Base-by-base conservation (phyloP, 306 rosid genomes). In the Citrullus amarus region DNA sequence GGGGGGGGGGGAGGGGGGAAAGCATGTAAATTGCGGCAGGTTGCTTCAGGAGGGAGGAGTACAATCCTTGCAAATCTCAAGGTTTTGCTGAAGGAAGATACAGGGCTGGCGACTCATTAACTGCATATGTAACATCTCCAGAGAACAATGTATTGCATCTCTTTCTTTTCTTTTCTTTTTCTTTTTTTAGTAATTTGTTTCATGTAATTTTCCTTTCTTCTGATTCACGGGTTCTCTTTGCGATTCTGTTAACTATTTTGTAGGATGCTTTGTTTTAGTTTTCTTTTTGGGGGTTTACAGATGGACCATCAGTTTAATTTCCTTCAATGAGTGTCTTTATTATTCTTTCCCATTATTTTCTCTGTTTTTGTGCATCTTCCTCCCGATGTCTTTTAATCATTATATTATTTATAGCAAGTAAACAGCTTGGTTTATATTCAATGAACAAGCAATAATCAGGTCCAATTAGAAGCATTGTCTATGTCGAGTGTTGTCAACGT, bases 81-180 rank as follows among this genome's bases (percentile, higher is more conserved):
- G 62, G 62, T 32, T 51, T 74, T 74, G 78, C 78, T 16, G 44
- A 50, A 32, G 62, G 41, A 72, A 18, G 78, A 62, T 32, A 74
- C 15, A 16, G 62, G 78, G 78, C 78, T 74, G 48, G 78, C 48
- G 78, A 53, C 78, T 51, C 32, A 51, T 74, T 74, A 74, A 74
- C 79, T 76, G 68, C 79, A 76, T 76, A 59, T 39, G 79, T 76
- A 76, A 55, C 79, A 76, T 76, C 56, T 76, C 54, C 68, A 57
- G 55, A 55, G 55, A 76, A 76, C 79, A 76, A 76, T 57, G 68
- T 58, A 57, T 36, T 55, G 79, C 51, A 56, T 38, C 43, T 20
- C 17, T 58, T n/a, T 76, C 4, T 56, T 38, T 53, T 5, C 9
- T 32, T 46, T 46, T 10, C 16, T 46, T 46, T 12, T 5, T 44